A percentile compares a stretch with the other conserved stretches of the same genome.
Evolutionary conservation across 352 stramenopile species (phyloP).

Genomic region (Phytophthora citricola): DNA sequence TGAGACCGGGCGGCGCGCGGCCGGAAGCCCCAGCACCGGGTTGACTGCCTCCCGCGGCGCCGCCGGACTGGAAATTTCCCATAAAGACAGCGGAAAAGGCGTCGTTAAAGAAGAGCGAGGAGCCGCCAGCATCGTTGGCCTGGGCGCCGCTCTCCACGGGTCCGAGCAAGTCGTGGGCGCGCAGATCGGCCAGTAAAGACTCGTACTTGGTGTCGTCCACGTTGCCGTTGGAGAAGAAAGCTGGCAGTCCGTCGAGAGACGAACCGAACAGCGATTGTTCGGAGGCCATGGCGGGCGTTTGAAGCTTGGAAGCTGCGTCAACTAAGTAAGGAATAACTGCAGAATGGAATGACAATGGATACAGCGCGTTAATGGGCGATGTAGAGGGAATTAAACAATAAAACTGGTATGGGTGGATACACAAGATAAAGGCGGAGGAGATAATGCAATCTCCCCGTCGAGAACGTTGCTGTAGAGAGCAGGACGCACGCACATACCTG

Average conservation of each 20-base stretch:
- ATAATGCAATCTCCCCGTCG: background rate
- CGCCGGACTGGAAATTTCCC: conserved; percentile 69
- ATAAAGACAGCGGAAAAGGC: conserved; percentile 87
- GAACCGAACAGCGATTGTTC: conserved; percentile 51
- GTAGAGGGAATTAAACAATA: conserved; percentile 2
- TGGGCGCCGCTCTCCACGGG: conserved; percentile 55
- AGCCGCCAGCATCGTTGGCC: conserved; percentile 29
- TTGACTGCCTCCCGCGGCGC: conserved; percentile 4
- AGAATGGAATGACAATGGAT: background rate
- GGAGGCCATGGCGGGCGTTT: conserved; percentile 42
- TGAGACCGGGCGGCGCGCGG: conserved; percentile 60
- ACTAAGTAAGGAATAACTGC: conserved; percentile 1
- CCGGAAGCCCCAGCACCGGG: conserved; percentile 23
- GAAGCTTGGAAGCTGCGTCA: background rate
- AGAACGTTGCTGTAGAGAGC: background rate
- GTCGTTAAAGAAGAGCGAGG: conserved; percentile 87
- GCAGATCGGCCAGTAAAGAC: conserved; percentile 82
- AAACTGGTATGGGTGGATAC: conserved; percentile 19
- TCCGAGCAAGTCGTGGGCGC: conserved; percentile 83
- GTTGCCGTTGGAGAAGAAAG: conserved; percentile 82
- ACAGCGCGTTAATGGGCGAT: conserved; percentile 10
- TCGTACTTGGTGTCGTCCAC: conserved; percentile 91
- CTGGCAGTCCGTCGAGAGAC: conserved; percentile 61
- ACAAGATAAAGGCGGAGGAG: conserved; percentile 12
- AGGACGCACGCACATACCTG: conserved; percentile 28